Evolutionary conservation across 805 yeast species (phyloP), one percentile per base, ranked within the genome.

Genomic region (Lipomyces spencermartinsiae): DNA sequence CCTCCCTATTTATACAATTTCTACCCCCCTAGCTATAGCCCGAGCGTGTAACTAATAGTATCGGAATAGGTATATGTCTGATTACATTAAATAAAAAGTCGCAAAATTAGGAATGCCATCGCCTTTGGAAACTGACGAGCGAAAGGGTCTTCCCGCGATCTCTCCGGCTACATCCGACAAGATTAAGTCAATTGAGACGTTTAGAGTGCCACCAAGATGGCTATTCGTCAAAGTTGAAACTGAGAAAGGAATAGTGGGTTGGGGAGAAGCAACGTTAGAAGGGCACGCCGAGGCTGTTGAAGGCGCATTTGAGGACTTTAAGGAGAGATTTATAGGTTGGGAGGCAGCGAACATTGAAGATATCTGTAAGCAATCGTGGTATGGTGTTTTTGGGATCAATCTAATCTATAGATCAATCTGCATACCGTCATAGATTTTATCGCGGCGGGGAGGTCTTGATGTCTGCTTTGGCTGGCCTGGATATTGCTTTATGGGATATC

Each of bases 231-330:
- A 75, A 34, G 76, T 74, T 16, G 76, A 74, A 61, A 71, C 75
- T 33, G 74, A 67, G 39, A 58, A 58, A 4, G 76, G 76, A 29
- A 67, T 71, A 29, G 75, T 74, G 2, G 76, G 76, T 31, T 74
- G 76, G 76, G 76, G 76, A 33, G 76, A 74, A 58, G 74, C 72
- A 43, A 73, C 76, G 6, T 67, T 75, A 19, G 78, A 75, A 64
- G 78, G 78, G 35, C 78, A 75, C 58, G 35, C 71, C 19, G 78
- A 75, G 55, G 78, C 78, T n/a, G 74, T 75, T 43, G 78, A 75
- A 59, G 78, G 77, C 0, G 75, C 77, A 1, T 72, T 75, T 64
- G 76, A 70, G 35, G 78, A 75, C 55, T 71, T 75, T 55, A 61
- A 68, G 43, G 78, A 74, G 61, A 67, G 78, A 14, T 75, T 75